Conservation (phyloP, 1,284 basidiomycete species). For the Pseudozyma sp. region DNA sequence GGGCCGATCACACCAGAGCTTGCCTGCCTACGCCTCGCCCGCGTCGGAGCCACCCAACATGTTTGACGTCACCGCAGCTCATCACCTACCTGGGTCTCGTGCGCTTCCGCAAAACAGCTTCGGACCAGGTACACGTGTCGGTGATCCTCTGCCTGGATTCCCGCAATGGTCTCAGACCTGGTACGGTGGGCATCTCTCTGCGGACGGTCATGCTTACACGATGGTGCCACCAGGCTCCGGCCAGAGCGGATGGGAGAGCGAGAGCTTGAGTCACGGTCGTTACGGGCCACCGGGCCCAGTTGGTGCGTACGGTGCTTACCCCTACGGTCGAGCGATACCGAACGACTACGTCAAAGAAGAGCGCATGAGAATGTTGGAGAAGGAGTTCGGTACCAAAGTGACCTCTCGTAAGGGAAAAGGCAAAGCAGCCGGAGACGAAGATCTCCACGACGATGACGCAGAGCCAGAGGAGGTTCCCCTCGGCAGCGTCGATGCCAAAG, state of each 20-base stretch:
- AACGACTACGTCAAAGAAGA: conserved; percentile 57
- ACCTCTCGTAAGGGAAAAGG: conserved; percentile 28
- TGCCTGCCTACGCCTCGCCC: conserved; percentile 34
- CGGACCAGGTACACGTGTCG: conserved; percentile 9
- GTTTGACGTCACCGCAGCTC: conserved; percentile 50
- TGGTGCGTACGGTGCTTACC: conserved; percentile 12
- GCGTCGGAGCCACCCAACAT: conserved; percentile 45
- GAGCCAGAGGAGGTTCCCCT: conserved; percentile 32
- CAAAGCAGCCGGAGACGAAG: conserved; percentile 17
- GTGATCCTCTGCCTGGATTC: conserved; percentile 51
- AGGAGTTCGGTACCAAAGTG: conserved; percentile 57
- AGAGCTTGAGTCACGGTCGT: conserved; percentile 41
- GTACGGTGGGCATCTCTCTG: conserved; percentile 61
- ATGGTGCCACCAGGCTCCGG: conserved; percentile 48
- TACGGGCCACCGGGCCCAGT: not conserved
- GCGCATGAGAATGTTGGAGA: conserved; percentile 60
- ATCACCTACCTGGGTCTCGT: conserved; percentile 39
- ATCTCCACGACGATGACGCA: conserved; percentile 36
- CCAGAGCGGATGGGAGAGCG: conserved; percentile 61
- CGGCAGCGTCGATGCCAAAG: conserved; percentile 42
- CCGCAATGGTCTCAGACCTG: conserved; percentile 55
- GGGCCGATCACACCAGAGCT: conserved; percentile 30
- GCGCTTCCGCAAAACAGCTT: conserved; percentile 17
- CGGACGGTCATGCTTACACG: conserved; percentile 63
- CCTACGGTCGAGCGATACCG: conserved; percentile 21